phyloP scores from a whole-genome alignment of 257 asterid species.

The Petunia axillaris region DNA sequence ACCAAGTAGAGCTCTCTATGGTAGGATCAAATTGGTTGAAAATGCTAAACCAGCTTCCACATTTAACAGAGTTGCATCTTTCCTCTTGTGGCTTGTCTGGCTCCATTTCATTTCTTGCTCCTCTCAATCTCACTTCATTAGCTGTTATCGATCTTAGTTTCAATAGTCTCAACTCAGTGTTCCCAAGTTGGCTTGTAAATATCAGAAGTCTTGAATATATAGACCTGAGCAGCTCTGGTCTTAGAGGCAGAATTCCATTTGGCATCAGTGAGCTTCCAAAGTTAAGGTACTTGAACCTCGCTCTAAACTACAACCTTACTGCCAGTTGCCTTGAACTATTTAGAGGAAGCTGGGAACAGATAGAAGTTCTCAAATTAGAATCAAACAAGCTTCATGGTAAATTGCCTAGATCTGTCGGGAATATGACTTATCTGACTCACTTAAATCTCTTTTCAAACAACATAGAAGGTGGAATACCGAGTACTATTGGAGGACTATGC shows the following conservation, averaged over 20 bases:
- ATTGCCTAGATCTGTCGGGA: conserved; percentile 48
- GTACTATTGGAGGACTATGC: conserved; percentile 50
- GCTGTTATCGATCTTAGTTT: conserved; percentile 51
- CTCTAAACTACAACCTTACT: conserved; percentile 41
- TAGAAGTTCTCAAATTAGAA: conserved; percentile 40
- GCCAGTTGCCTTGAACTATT: conserved; percentile 36
- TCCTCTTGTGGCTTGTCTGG: conserved; percentile 41
- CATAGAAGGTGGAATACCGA: conserved; percentile 51
- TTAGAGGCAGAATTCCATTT: conserved; percentile 52
- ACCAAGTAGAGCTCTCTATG: conserved; percentile 44
- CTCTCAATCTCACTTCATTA: conserved; percentile 49
- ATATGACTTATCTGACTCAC: conserved; percentile 36
- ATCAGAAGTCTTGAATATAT: conserved; percentile 48
- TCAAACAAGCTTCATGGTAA: conserved; percentile 43
- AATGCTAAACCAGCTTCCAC: conserved; percentile 41
- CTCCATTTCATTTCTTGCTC: conserved; percentile 37
- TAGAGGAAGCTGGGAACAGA: conserved; percentile 44
- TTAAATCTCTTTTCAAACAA: conserved; percentile 36
- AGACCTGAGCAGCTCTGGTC: conserved; percentile 40
- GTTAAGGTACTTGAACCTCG: conserved; percentile 45
- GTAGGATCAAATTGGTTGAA: conserved; percentile 46
- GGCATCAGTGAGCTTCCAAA: conserved; percentile 40
- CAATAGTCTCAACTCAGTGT: conserved; percentile 40
- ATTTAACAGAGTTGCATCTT: conserved; percentile 43
- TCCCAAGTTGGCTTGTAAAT: conserved; percentile 58